Evolutionary conservation across 2,329 filamentous ascomycete species (phyloP), one percentile per base, ranked within the genome.

Genomic region (Colletotrichum tofieldiae): DNA sequence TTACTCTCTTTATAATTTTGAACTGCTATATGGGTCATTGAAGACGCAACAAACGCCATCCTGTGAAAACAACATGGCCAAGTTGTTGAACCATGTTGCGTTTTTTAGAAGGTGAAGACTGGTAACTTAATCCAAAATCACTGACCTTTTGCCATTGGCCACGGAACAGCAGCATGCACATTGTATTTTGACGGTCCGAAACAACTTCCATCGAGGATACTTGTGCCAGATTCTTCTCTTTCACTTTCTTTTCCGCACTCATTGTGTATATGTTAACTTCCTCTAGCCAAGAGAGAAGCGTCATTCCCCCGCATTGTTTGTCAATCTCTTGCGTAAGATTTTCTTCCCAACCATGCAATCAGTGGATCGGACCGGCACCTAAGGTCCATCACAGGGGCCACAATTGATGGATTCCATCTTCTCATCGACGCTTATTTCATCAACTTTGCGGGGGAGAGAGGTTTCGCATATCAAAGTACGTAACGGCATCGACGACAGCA

Each of bases 301-400:
- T n/a, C 29, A 16, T 43, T 51, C 41, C 64, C 68, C 68, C 64
- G 68, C 64, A 71, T 51, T 56, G 11, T 56, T 45, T 23, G 41
- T 55, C 49, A 71, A 67, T 18, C 35, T 71, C 47, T 67, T 20
- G 32, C 68, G 68, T 71, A 71, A 71, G 68, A 71, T 71, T 56
- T 71, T 67, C 68, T 23, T 32, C 14, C n/a, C 6, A 58, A 45
- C 49, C 64, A 43, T 56, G 64, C 43, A 67, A 71, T 67, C 56
- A 62, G 68, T 67, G 49, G 68, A 23, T 32, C 49, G 26, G 43
- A 16, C 37, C 47, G 37, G 47, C 55, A n/a, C 8, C 32, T 20
- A 26, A 35, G 49, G 12, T 35, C 37, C 61, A 35, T 41, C 18
- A 54, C 16, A 4, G 49, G 37, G 20, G 7, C 49, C 37, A 35